Base-by-base conservation (phyloP, 2,329 filamentous ascomycete species). In the Apiospora marii region DNA sequence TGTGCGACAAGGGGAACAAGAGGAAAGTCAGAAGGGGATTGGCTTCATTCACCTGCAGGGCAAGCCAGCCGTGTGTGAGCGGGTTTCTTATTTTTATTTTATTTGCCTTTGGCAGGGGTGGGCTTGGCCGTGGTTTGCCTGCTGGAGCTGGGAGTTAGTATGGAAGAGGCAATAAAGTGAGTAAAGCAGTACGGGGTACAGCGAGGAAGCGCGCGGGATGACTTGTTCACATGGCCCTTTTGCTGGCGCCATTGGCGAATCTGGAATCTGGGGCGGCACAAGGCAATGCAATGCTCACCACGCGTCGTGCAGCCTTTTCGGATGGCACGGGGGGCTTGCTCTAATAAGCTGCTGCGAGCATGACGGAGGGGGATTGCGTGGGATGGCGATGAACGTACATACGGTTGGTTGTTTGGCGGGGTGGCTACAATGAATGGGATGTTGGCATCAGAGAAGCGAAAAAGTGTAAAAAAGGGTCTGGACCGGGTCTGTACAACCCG, bases 11-110 rank as follows among this genome's bases (percentile, higher is more conserved):
- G 24, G 64, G n/a, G n/a, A 30, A 44, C 53, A 34, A 24, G 24
- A 34, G 53, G 13, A 49, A 72, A 70, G 24, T 72, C 68, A 70
- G 68, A 68, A 46, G 53, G 49, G 24, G 71, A 67, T 68, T 64
- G 58, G 58, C 58, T 64, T 64, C 58, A 49, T 49, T 49, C 46
- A 64, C 34, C 58, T 64, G 58, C 58, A 64, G 58, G 58, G 58
- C 34, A 10, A 64, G 58, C 58, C 58, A 64, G 58, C 58, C 58
- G 58, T 64, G 34, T 41, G 30, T 41, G 58, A 41, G 58, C 19
- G 58, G 34, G 12, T 41, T 64, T 64, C 34, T 64, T 64, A 41
- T 64, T 64, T 64, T 41, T 64, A 41, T 64, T 64, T 64, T 41
- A 24, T 64, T 30, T 41, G 30, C 27, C 27, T 34, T 58, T 64